Evolutionary conservation across 1,139 yeast genomes (phyloP), one percentile per base, ranked within the genome.

Genomic region (Tardiomyces digboiensis): DNA sequence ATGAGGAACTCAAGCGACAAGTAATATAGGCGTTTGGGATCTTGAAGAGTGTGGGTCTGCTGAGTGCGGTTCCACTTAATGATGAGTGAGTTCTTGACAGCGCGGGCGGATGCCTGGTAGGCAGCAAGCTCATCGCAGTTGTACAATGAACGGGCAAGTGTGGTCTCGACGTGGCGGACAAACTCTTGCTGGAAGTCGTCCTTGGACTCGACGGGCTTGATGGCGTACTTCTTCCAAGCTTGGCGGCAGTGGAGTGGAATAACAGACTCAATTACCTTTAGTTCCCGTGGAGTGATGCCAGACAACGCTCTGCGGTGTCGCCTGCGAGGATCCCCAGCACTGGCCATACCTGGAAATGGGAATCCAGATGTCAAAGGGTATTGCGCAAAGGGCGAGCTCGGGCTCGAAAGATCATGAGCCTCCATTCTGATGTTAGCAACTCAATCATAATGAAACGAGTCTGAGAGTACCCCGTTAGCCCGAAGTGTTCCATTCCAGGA

Each of bases 21-120:
- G 62, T 88, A 89, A 66, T 89, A 89, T 39, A 88, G 82, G 52
- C 97, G 72, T 67, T 89, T 89, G 44, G 86, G 87, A 61, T 85
- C 95, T 55, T 78, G 79, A 44, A 83, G 65, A 18, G 97, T 86
- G 64, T 86, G 93, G 55, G 78, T 75, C 64, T 88, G 96, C 66
- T 88, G 97, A 42, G 97, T 88, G 62, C 82, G 82, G 60, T 89
- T 87, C 97, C 97, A 89, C 56, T 86, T 88, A 44, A 86, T 72
- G 55, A 87, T 74, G 59, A 89, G 70, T 43, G 82, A 80, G 63
- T 88, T 96, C 52, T 95, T 72, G 47, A 88, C 75, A 19, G 95
- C 72, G 56, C 72, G 73, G 2, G 95, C 80, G 36, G 94, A 78
- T 1, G 97, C 95, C 61, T 85, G 94, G 61, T 88, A 89, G 19